Conservation (phyloP, 257 asterid genomes). For the Jasminum sambac region DNA sequence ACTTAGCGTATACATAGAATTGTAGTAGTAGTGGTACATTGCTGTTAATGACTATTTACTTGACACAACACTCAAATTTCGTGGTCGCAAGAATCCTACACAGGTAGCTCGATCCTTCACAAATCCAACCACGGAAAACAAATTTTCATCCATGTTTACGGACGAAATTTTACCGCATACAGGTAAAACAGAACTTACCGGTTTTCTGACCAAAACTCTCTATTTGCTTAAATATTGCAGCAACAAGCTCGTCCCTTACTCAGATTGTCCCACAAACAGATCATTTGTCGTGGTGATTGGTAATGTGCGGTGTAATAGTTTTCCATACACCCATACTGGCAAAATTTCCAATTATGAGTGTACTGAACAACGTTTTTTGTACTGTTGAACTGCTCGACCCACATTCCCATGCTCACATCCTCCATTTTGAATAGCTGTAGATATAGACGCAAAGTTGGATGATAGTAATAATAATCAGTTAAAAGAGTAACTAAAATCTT, state of each 20-base stretch:
- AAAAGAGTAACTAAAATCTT: conserved; percentile 8
- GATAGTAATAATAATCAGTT: not conserved
- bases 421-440: conserved; percentile 93
- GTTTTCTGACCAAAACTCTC: not conserved
- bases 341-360: conserved; percentile 79
- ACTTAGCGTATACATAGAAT: no score
- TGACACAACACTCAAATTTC: not conserved
- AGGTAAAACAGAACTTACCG: not conserved
- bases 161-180: conserved; percentile 10
- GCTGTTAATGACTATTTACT: not conserved
- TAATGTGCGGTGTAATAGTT: conserved; percentile 91
- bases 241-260: conserved; percentile 51
- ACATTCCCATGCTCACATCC: conserved; percentile 99
- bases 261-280: conserved; percentile 70
- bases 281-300: conserved; percentile 95
- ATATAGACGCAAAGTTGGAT: not conserved
- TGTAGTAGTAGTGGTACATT: no score
- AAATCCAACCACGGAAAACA: conserved; percentile 17
- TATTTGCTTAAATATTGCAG: conserved; percentile 46
- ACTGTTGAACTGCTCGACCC: conserved; percentile 90
- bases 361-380: conserved; percentile 59
- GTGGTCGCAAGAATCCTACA: not conserved
- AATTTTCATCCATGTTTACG: conserved; percentile 1
- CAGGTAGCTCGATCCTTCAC: conserved; percentile 3
- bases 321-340: conserved; percentile 92